Evolutionary conservation across 441 rosid species (phyloP).

Genomic region (Aleurites moluccanus): DNA sequence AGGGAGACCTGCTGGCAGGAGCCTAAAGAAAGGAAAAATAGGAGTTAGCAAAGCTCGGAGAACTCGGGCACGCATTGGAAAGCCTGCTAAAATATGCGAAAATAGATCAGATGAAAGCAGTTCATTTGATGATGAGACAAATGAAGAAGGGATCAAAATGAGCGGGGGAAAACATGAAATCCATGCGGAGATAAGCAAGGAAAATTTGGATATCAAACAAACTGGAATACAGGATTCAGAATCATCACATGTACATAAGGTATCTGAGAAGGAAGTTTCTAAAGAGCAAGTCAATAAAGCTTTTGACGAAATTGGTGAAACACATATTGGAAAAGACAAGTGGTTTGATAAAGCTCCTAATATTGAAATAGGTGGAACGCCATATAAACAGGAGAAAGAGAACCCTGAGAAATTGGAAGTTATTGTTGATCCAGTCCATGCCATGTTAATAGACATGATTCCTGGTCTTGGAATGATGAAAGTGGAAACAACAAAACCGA

Average conservation of each 20-base stretch:
- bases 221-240: conserved; percentile 27
- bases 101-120: conserved; percentile 50
- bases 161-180: conserved; percentile 24
- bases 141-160: conserved; percentile 25
- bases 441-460: conserved; percentile 80
- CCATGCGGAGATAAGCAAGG: conserved; percentile 20
- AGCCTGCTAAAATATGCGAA: conserved; percentile 54
- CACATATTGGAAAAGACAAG: neutral
- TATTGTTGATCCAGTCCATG: conserved; percentile 71
- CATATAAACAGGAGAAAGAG: conserved; percentile 12
- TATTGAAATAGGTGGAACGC: conserved; percentile 1
- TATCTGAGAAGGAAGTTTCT: conserved; percentile 28
- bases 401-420: conserved; percentile 39
- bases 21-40: conserved; percentile 42
- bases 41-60: conserved; percentile 35
- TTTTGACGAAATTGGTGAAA: conserved; percentile 16
- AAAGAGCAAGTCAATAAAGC: conserved; percentile 28
- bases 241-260: conserved; percentile 26
- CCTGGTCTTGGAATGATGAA: conserved; percentile 70
- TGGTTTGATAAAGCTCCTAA: conserved; percentile 4
- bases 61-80: conserved; percentile 45
- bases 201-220: conserved; percentile 26
- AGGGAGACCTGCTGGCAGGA: conserved; percentile 48
- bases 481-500: conserved; percentile 31
- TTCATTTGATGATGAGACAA: conserved; percentile 36